Percentiles rank a stretch among this genome's conserved stretches.
Evolutionary conservation across 345 rosid species (phyloP).

Genomic region (Eutrema heterophyllum): DNA sequence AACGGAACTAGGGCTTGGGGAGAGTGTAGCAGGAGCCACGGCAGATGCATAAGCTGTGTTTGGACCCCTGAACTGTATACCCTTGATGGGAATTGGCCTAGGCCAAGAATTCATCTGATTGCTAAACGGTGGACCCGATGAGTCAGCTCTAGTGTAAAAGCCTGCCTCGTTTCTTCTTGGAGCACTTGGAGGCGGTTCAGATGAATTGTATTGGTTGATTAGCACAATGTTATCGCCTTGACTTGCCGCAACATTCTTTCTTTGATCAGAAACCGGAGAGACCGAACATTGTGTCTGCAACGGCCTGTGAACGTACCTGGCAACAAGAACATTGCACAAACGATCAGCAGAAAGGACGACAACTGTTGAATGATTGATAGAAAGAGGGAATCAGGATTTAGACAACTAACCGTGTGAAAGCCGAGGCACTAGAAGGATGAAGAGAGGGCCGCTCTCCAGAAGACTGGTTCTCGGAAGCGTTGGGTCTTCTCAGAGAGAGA

Average conservation of each 20-base stretch:
- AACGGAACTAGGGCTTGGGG: slow-evolving; percentile 51
- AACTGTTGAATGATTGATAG: neutral
- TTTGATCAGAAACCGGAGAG: slow-evolving; percentile 21
- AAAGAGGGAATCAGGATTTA: neutral
- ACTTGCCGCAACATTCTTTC: slow-evolving; percentile 11
- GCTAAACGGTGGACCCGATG: slow-evolving; percentile 22
- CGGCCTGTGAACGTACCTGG: slow-evolving; percentile 62
- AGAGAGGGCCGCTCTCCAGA: slow-evolving; percentile 49
- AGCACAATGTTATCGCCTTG: slow-evolving; percentile 15
- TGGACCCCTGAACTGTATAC: slow-evolving; percentile 30
- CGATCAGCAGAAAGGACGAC: slow-evolving; percentile 16
- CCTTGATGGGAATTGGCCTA: slow-evolving; percentile 43
- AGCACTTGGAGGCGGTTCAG: slow-evolving; percentile 38
- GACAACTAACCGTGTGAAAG: slow-evolving; percentile 67
- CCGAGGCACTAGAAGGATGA: slow-evolving; percentile 76
- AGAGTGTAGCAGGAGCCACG: slow-evolving; percentile 37
- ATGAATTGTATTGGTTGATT: slow-evolving; percentile 32
- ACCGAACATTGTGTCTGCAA: slow-evolving; percentile 40
- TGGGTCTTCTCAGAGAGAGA: slow-evolving; percentile 68
- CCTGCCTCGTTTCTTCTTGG: slow-evolving; percentile 36
- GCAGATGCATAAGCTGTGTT: slow-evolving; percentile 40
- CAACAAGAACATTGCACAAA: slow-evolving; percentile 13
- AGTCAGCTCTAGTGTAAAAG: slow-evolving; percentile 6
- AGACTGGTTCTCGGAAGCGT: slow-evolving; percentile 38
- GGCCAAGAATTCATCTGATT: slow-evolving; percentile 36